A percentile compares a stretch with the other conserved stretches of the same genome.
phyloP scores from a whole-genome alignment of 208 protist species.

The Leptomonas seymouri region DNA sequence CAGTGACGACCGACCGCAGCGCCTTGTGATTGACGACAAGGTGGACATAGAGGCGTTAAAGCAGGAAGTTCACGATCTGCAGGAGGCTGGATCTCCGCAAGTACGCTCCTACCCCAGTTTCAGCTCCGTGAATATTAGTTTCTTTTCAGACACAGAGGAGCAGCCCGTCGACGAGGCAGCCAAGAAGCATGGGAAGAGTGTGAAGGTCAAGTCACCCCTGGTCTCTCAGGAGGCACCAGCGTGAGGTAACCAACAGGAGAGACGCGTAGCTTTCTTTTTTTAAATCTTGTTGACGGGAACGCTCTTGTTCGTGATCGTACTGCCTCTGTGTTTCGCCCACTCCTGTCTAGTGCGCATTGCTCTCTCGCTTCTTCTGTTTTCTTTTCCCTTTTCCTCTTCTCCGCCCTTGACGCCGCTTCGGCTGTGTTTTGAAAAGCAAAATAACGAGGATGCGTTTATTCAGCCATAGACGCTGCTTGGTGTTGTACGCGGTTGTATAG shows the following conservation, averaged over 20 bases:
- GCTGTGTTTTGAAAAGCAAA: constrained; percentile 11
- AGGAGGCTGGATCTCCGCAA: constrained; percentile 43
- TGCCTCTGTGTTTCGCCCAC: not conserved
- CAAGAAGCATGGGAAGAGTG: constrained; percentile 9
- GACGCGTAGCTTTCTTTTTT: too few relatives aligned
- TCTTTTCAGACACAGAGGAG: constrained; percentile 17
- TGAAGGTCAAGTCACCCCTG: constrained; percentile 1
- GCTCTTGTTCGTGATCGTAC: too few relatives aligned
- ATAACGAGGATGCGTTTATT: too few relatives aligned
- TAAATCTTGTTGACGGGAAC: too few relatives aligned
- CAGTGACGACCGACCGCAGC: constrained; percentile 20
- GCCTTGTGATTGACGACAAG: not conserved
- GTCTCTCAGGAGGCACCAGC: not conserved
- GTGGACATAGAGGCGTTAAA: constrained; percentile 36
- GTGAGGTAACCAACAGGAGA: too few relatives aligned
- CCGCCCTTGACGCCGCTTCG: not conserved
- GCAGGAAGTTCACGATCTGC: constrained; percentile 31
- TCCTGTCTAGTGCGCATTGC: not conserved
- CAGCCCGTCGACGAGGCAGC: constrained; percentile 15
- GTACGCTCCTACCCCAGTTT: constrained; percentile 68
- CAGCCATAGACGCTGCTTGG: too few relatives aligned
- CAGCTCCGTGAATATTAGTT: constrained; percentile 41
- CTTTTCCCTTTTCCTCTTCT: not conserved
- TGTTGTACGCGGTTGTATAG: too few relatives aligned
- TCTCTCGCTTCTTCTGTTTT: constrained; percentile 15